These are phyloP conservation scores for Saccharomycopsis guyanensis DNA, from an alignment of 805 yeast species.

Conservation along the genomic window DNA sequence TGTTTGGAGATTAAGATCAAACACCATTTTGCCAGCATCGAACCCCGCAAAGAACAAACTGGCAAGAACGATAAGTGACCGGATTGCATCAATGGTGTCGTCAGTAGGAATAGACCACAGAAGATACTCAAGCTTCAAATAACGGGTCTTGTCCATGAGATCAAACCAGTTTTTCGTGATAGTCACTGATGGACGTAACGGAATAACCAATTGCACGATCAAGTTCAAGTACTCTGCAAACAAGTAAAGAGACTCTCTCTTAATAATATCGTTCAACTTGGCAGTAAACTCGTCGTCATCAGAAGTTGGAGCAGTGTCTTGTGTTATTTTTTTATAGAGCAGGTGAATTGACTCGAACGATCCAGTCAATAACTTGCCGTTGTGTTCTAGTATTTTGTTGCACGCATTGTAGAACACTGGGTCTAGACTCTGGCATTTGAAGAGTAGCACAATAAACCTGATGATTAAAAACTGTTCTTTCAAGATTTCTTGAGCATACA, in stretches of 20 bases:
- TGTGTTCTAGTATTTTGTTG: not conserved
- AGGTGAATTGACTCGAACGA: not conserved
- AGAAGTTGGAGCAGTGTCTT: too few relatives aligned
- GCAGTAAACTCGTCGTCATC: not conserved
- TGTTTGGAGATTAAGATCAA: constrained; percentile 33
- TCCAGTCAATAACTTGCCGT: not conserved
- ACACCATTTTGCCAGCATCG: constrained; percentile 39
- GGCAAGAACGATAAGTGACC: constrained; percentile 40
- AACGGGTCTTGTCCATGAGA: constrained; percentile 34
- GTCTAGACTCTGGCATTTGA: constrained; percentile 10
- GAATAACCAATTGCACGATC: constrained; percentile 33
- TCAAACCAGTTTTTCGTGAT: constrained; percentile 49
- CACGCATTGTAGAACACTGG: not conserved
- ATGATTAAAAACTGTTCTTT: constrained; percentile 15
- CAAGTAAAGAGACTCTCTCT: constrained; percentile 29
- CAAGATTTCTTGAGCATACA: constrained; percentile 11
- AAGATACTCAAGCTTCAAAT: constrained; percentile 20
- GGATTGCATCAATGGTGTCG: constrained; percentile 28
- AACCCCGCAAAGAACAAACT: constrained; percentile 51
- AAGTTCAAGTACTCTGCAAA: constrained; percentile 32
- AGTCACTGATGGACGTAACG: constrained; percentile 30
- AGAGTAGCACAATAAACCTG: constrained; percentile 5
- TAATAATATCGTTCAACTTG: constrained; percentile 1
- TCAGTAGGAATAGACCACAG: constrained; percentile 16
- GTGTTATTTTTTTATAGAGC: too few relatives aligned